Evolutionary conservation across 225 moss, liverwort and hornwort species (phyloP).

Genomic region (Takakia lepidozioides): DNA sequence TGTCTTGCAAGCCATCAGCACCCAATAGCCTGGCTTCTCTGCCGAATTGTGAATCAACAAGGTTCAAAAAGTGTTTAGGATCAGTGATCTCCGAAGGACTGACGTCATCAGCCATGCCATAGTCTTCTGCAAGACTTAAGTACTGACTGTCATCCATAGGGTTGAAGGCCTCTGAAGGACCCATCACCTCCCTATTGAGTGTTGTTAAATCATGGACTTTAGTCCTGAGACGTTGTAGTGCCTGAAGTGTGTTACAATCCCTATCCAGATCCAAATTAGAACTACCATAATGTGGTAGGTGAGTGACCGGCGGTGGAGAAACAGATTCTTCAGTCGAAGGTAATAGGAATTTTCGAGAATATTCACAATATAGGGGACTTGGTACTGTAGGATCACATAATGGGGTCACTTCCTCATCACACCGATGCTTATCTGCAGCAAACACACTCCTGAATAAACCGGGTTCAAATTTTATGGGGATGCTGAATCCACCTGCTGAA

Average conservation of each 20-base stretch:
- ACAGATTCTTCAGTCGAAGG: neutral
- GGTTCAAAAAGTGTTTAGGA: too few species aligned
- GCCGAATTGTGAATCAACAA: too few species aligned
- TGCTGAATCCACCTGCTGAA: constrained; percentile 35
- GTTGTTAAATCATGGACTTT: neutral
- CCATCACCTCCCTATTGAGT: neutral
- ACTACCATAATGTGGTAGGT: too few species aligned
- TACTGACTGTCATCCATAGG: too few species aligned
- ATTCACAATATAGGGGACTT: constrained; percentile 33
- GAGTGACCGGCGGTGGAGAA: neutral
- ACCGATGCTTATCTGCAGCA: constrained; percentile 32
- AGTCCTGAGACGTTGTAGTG: too few species aligned
- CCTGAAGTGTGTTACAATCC: too few species aligned
- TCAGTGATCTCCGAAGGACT: too few species aligned
- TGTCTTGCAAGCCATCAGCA: too few species aligned
- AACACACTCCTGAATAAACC: constrained; percentile 51
- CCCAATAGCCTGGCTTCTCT: too few species aligned
- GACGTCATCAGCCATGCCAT: too few species aligned
- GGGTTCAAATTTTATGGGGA: constrained; percentile 38
- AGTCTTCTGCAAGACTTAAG: too few species aligned
- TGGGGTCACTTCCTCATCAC: constrained; percentile 37
- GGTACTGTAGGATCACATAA: constrained; percentile 29
- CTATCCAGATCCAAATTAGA: too few species aligned
- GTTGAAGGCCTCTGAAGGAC: neutral
- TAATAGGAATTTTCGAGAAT: constrained; percentile 14